phyloP scores from a whole-genome alignment of 1,284 basidiomycete genomes.

The Tilletia horrida region DNA sequence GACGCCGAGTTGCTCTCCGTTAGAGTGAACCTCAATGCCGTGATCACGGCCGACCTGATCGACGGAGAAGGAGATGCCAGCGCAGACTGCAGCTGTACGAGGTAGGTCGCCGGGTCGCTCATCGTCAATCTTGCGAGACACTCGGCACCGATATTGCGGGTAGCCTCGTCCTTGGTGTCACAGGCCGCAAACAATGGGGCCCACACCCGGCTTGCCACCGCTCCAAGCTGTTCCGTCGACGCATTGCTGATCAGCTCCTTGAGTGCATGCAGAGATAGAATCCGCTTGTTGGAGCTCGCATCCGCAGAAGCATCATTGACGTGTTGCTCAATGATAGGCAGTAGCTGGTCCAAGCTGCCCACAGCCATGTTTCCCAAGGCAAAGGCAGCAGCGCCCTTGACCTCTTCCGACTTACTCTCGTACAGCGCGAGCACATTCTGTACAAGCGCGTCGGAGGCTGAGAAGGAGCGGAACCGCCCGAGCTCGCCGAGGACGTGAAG shows the following conservation, averaged over 20 bases:
- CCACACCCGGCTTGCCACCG: conserved; percentile 84
- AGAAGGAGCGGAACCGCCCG: conserved; percentile 40
- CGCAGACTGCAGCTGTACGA: conserved; percentile 65
- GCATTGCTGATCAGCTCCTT: conserved; percentile 95
- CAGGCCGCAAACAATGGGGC: conserved; percentile 60
- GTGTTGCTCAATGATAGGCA: conserved; percentile 78
- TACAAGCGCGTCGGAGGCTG: conserved; percentile 22
- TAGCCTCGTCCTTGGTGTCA: conserved; percentile 70
- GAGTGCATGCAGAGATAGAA: conserved; percentile 82
- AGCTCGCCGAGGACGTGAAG: conserved; percentile 45
- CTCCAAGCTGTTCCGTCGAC: conserved; percentile 73
- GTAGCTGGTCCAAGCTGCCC: conserved; percentile 77
- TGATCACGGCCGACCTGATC: conserved; percentile 78
- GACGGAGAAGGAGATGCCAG: conserved; percentile 59
- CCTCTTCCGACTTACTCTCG: conserved; percentile 37
- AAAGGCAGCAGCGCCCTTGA: conserved; percentile 44
- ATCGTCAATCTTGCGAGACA: conserved; percentile 93
- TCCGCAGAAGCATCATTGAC: conserved; percentile 58
- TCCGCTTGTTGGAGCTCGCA: conserved; percentile 61
- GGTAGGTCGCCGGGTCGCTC: conserved; percentile 78
- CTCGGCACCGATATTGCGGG: conserved; percentile 89
- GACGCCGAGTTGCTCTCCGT: conserved; percentile 78
- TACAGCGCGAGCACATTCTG: conserved; percentile 36
- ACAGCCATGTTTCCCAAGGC: conserved; percentile 82
- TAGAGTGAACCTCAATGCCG: conserved; percentile 91